phyloP scores from a whole-genome alignment of 108 stramenopile species.

The Cyclostephanos invisitatus region DNA sequence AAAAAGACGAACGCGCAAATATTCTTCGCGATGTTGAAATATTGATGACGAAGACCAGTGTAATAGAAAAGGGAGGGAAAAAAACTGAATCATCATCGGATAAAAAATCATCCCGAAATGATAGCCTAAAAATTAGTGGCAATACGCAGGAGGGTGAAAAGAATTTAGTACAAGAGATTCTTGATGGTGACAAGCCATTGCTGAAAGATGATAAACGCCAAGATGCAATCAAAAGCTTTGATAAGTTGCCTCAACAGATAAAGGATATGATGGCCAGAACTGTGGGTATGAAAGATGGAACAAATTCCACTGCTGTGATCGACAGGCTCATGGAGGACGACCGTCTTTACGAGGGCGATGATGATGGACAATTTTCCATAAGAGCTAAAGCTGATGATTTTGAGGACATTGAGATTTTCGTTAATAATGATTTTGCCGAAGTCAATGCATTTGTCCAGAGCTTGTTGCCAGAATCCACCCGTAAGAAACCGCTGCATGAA shows the following conservation, averaged over 20 bases:
- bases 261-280: slow-evolving; percentile 49
- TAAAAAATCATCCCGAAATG: background rate
- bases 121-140: background rate
- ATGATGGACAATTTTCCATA: slow-evolving; percentile 30
- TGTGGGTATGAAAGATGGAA: slow-evolving; percentile 30
- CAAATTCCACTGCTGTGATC: slow-evolving; percentile 47
- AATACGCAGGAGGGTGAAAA: slow-evolving; percentile 2
- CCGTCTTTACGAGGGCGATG: slow-evolving; percentile 24
- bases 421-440: slow-evolving; percentile 66
- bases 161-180: slow-evolving; percentile 7
- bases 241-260: slow-evolving; percentile 33
- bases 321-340: slow-evolving; percentile 41
- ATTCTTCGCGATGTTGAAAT: slow-evolving; percentile 11
- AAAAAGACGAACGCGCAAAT: background rate
- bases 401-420: slow-evolving; percentile 28
- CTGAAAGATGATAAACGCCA: slow-evolving; percentile 44
- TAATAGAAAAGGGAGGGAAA: background rate
- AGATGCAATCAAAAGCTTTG: slow-evolving; percentile 37
- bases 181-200: slow-evolving; percentile 4
- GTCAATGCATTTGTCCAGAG: slow-evolving; percentile 56
- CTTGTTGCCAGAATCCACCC: slow-evolving; percentile 56
- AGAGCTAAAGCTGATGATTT: slow-evolving; percentile 35
- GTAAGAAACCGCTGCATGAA: slow-evolving; percentile 46
- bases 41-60: slow-evolving; percentile 5
- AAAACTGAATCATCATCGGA: background rate